Evolutionary conservation across 306 rosid species (phyloP).

Genomic region (Nissolia schottii): DNA sequence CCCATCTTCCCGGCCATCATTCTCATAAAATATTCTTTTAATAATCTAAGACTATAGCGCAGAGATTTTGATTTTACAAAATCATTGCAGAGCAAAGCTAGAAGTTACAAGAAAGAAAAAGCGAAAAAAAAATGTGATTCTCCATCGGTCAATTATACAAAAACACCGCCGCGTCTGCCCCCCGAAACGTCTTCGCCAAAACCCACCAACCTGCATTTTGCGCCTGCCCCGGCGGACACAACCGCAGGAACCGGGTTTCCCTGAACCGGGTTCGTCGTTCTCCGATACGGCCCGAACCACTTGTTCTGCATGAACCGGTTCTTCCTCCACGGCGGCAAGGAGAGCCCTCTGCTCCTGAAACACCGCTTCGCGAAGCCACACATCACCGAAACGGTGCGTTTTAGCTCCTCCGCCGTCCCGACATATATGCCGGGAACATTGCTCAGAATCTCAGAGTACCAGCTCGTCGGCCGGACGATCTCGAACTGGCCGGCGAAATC

Average conservation of each 20-base stretch:
- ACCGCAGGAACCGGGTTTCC: conserved; percentile 22
- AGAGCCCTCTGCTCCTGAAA: conserved; percentile 40
- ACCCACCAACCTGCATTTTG: conserved; percentile 51
- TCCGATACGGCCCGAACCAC: conserved; percentile 69
- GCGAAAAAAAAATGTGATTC: background rate
- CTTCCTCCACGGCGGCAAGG: conserved; percentile 86
- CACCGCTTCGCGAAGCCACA: conserved; percentile 55
- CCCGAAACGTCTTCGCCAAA: conserved; percentile 42
- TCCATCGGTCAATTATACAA: background rate
- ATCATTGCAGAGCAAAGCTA: background rate
- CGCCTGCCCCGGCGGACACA: background rate
- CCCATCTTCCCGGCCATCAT: background rate
- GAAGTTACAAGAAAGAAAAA: background rate
- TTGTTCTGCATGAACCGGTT: conserved; percentile 73
- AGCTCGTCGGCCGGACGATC: conserved; percentile 25
- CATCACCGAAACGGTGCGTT: conserved; percentile 44
- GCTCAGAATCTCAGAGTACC: conserved; percentile 12
- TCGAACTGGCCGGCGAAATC: conserved; percentile 27
- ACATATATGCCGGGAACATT: conserved; percentile 53
- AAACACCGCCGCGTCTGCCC: conserved; percentile 5
- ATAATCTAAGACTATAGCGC: too few relatives aligned
- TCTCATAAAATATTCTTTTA: too few relatives aligned
- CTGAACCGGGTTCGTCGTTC: conserved; percentile 48
- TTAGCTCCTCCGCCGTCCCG: conserved; percentile 55
- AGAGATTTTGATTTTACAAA: background rate